phyloP scores from a whole-genome alignment of 768 basidiomycete species.

The Filobasidium floriforme region DNA sequence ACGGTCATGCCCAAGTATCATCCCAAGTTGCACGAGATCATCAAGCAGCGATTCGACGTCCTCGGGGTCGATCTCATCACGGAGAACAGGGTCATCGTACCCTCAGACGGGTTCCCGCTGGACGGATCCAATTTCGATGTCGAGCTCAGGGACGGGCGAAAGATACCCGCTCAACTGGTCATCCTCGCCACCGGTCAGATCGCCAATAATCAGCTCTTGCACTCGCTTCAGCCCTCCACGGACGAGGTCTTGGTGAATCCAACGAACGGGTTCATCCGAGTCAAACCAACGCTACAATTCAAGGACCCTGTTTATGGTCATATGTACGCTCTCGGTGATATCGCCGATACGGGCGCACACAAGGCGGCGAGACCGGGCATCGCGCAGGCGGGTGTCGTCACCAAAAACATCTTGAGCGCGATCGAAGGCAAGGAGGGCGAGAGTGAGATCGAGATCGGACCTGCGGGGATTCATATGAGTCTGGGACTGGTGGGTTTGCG shows the following conservation, averaged over 20 bases:
- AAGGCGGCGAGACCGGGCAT: constrained; percentile 22
- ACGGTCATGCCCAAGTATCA: constrained; percentile 25
- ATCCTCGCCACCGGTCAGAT: constrained; percentile 21
- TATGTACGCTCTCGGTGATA: constrained; percentile 21
- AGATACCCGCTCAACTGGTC: constrained; percentile 18
- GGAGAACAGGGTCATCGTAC: constrained; percentile 29
- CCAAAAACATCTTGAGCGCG: constrained; percentile 12
- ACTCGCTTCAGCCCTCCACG: constrained; percentile 24
- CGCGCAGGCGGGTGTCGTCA: constrained; percentile 15
- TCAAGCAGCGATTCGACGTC: constrained; percentile 27
- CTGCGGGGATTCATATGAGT: constrained; percentile 19
- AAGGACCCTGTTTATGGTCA: not conserved
- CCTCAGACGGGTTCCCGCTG: constrained; percentile 10
- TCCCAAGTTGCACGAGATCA: constrained; percentile 26
- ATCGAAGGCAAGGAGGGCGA: constrained; percentile 1
- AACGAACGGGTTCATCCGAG: constrained; percentile 16
- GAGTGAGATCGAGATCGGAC: constrained; percentile 5
- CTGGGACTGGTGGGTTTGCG: constrained; percentile 19
- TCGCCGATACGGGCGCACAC: constrained; percentile 21
- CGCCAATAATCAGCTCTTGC: constrained; percentile 20
- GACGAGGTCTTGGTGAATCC: constrained; percentile 11
- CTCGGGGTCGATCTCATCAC: constrained; percentile 34
- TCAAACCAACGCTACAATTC: constrained; percentile 20
- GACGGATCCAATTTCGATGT: constrained; percentile 29
- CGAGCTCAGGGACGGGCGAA: constrained; percentile 25